These are phyloP conservation scores for Vitis hybrid DNA, from an alignment of 177 flowering plant species.

Conservation along the genomic window DNA sequence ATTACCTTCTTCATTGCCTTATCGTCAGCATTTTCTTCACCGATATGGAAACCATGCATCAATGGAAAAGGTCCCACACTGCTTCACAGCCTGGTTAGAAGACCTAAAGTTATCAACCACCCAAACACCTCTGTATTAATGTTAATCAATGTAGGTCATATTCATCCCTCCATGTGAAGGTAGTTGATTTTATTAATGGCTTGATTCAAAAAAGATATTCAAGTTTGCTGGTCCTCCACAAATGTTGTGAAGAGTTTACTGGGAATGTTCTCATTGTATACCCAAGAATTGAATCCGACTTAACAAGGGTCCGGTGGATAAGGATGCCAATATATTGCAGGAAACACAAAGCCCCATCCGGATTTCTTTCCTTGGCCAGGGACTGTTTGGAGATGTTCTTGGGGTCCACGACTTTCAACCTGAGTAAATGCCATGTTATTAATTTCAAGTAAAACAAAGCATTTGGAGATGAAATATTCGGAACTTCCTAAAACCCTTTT, in stretches of 20 bases:
- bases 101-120: constrained; percentile 15
- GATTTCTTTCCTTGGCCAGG: too few relatives aligned
- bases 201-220: too few relatives aligned
- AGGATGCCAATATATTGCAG: not conserved
- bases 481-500: too few relatives aligned
- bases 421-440: too few relatives aligned
- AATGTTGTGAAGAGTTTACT: not conserved
- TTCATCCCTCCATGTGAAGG: not conserved
- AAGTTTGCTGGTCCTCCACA: too few relatives aligned
- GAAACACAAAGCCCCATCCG: too few relatives aligned
- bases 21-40: not conserved
- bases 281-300: not conserved
- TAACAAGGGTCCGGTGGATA: too few relatives aligned
- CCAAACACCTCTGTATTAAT: constrained; percentile 4
- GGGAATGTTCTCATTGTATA: not conserved
- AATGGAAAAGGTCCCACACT: constrained; percentile 5
- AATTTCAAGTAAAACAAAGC: too few relatives aligned
- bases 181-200: too few relatives aligned
- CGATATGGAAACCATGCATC: not conserved
- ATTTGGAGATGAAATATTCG: too few relatives aligned
- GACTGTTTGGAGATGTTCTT: too few relatives aligned
- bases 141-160: constrained; percentile 12
- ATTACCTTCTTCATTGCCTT: constrained; percentile 1
- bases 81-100: constrained; percentile 2
- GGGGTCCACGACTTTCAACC: too few relatives aligned